phyloP scores from a whole-genome alignment of 257 asterid species.

The Nicotiana attenuata region DNA sequence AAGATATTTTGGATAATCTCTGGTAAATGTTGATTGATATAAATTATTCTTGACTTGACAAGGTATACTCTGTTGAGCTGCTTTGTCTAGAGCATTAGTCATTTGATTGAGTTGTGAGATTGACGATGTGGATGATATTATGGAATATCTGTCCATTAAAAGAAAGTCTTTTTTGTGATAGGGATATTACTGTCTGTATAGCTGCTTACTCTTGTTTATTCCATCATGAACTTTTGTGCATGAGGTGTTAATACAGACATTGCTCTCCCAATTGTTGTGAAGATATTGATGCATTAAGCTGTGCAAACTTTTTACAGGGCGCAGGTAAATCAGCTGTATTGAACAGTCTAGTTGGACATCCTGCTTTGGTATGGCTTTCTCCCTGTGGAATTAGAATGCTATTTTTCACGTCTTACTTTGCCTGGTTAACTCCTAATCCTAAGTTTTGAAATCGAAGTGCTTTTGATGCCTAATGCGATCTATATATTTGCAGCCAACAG shows the following conservation, averaged over 20 bases:
- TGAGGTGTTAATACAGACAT: not conserved
- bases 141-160: not conserved
- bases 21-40: not conserved
- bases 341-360: constrained; percentile 95
- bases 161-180: not conserved
- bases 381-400: not conserved
- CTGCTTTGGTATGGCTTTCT: constrained; percentile 70
- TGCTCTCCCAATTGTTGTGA: not conserved
- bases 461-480: constrained; percentile 1
- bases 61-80: not conserved
- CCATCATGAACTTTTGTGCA: not conserved
- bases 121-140: not conserved
- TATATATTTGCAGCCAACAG: constrained; percentile 73
- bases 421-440: not conserved
- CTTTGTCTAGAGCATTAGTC: not conserved
- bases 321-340: constrained; percentile 98
- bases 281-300: not conserved
- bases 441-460: not conserved
- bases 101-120: not conserved
- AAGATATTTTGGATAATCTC: not conserved
- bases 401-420: not conserved
- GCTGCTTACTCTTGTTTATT: not conserved
- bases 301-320: constrained; percentile 51
- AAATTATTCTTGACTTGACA: not conserved
- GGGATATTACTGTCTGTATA: not conserved